These are phyloP conservation scores for Ceratobasidium sp. DNA, from an alignment of 1,284 basidiomycete species.

Conservation along the genomic window DNA sequence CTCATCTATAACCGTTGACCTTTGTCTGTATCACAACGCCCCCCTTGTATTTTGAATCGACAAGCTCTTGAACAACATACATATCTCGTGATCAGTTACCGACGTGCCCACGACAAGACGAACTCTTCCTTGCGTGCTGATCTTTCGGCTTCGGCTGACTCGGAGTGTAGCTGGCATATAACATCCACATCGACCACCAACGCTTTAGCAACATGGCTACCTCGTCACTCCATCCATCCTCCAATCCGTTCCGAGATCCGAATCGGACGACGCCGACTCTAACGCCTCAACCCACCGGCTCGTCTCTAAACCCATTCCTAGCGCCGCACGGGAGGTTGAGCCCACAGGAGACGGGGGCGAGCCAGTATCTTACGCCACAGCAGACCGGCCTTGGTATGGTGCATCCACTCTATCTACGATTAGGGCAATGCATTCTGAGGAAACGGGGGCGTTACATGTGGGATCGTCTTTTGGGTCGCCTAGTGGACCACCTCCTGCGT, in stretches of 20 bases:
- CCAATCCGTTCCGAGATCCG: slow-evolving; percentile 43
- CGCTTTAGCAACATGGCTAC: slow-evolving; percentile 13
- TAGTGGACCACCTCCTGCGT: background rate
- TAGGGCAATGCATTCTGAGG: slow-evolving; percentile 19
- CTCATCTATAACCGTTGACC: too few species aligned
- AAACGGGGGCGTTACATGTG: slow-evolving; percentile 10
- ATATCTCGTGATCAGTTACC: background rate
- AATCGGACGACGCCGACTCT: slow-evolving; percentile 26
- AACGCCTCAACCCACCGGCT: slow-evolving; percentile 31
- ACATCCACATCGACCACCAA: background rate
- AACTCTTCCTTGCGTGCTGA: too few species aligned
- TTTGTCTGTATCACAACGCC: too few species aligned
- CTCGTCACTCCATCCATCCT: slow-evolving; percentile 27
- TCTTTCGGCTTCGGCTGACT: too few species aligned
- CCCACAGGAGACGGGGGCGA: slow-evolving; percentile 32
- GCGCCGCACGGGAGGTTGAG: slow-evolving; percentile 18
- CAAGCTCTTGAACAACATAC: too few species aligned
- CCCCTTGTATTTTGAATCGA: too few species aligned
- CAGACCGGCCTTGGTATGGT: slow-evolving; percentile 8
- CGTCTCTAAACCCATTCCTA: slow-evolving; percentile 39
- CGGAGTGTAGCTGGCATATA: too few species aligned
- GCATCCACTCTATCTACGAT: background rate
- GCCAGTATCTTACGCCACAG: slow-evolving; percentile 39
- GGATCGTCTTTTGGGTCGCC: background rate
- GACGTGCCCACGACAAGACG: background rate